Evolutionary conservation across 345 rosid species (phyloP).

Genomic region (Gynandropsis gynandra): DNA sequence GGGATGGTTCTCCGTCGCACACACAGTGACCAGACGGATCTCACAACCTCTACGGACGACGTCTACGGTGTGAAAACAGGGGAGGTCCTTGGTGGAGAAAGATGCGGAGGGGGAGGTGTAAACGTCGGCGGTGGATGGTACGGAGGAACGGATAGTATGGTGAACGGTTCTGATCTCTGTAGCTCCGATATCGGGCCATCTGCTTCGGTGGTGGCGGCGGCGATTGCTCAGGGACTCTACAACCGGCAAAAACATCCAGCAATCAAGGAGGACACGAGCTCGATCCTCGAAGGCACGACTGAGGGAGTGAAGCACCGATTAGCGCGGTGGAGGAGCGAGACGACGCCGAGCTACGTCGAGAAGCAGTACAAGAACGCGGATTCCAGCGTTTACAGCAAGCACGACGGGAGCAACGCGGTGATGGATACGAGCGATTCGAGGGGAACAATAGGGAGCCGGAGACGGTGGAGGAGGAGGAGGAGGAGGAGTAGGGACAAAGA

Average conservation of each 20-base stretch:
- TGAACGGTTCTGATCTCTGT: slow-evolving; percentile 46
- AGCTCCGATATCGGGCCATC: slow-evolving; percentile 81
- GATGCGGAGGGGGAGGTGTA: slow-evolving; percentile 12
- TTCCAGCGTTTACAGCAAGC: not conserved
- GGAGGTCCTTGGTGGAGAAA: not conserved
- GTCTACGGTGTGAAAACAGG: slow-evolving; percentile 27
- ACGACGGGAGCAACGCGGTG: too few species aligned
- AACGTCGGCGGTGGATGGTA: slow-evolving; percentile 12
- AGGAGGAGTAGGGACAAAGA: slow-evolving; percentile 17
- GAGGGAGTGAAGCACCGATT: slow-evolving; percentile 49
- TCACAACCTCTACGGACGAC: slow-evolving; percentile 30
- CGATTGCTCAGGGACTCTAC: slow-evolving; percentile 78
- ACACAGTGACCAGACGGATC: slow-evolving; percentile 54
- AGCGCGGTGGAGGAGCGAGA: slow-evolving; percentile 65
- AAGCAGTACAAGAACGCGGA: slow-evolving; percentile 7
- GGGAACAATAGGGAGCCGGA: slow-evolving; percentile 14
- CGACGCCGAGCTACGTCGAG: not conserved
- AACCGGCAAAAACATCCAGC: slow-evolving; percentile 26
- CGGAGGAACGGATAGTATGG: slow-evolving; percentile 38
- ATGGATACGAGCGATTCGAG: slow-evolving; percentile 17
- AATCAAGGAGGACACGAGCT: slow-evolving; percentile 29
- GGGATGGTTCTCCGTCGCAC: slow-evolving; percentile 44
- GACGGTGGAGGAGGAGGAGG: slow-evolving; percentile 17
- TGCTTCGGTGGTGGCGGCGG: slow-evolving; percentile 89
- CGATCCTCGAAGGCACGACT: slow-evolving; percentile 51